Base-by-base conservation (phyloP, 1,284 basidiomycete species). In the Coniferiporia weirii region DNA sequence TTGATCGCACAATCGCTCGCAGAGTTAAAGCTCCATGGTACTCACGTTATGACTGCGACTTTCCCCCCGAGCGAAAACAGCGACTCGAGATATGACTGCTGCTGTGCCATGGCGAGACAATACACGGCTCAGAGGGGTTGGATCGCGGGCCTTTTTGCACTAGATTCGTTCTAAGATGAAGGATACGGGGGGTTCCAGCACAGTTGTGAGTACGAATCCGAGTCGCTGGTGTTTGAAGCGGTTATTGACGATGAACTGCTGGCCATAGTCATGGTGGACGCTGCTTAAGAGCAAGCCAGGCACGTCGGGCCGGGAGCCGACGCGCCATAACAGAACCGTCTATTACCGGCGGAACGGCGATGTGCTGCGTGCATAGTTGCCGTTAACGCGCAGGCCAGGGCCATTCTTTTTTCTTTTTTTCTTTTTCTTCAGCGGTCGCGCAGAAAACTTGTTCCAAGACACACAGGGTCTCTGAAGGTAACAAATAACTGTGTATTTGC, bases 41-140 rank as follows among this genome's bases (percentile, higher is more conserved):
- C 60, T 40, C 46, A 61, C 60, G 60, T 61, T 38, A 61, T 17
- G 8, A 58, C 49, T 7, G 60, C 60, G 7, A 52, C 44, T 22
- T 55, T 58, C 10, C 60, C 60, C 50, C 55, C 34, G 4, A 61
- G 56, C 12, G 60, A 61, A 48, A 61, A 61, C 7, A 61, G 46
- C 6, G 45, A 49, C 12, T 61, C 52, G 12, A 61, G 47, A 45
- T 58, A 61, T 27, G 59, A 57, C n/a, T 40, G 55, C 19, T 40
- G 55, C 15, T 54, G 44, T n/a, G 52, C 19, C 51, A 54, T 59
- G 17, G 13, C 13, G 44, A 27, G 7, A n/a, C 15, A 13, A 6
- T 54, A 35, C 44, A 27, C 27, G 5, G 27, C 27, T 27, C 27
- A 27, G 27, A 27, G 27, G 2, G 27, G 27, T 27, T 27, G 27